Conservation (phyloP, 345 rosid genomes). For the Salix dunnii region DNA sequence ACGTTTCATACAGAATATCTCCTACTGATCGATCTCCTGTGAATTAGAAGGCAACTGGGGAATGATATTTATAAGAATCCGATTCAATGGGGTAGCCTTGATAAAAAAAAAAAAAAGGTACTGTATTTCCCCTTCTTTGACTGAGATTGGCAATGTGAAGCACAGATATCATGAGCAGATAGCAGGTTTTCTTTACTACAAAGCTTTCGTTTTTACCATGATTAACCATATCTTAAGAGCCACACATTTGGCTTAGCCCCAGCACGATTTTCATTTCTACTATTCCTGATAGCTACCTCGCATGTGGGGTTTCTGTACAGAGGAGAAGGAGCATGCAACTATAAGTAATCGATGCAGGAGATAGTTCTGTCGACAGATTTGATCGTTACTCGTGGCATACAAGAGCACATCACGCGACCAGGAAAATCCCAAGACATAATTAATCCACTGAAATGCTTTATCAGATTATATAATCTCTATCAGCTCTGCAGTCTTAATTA, state of each 20-base stretch:
- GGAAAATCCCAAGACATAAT: background rate
- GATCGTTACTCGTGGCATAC: background rate
- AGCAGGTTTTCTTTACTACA: background rate
- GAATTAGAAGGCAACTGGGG: background rate
- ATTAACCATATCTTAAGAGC: background rate
- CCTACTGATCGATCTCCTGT: background rate
- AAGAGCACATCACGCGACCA: background rate
- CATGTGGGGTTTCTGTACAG: background rate
- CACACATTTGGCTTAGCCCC: background rate
- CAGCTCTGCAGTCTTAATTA: background rate
- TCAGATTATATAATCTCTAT: background rate
- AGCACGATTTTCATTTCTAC: background rate
- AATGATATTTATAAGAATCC: conserved; percentile 19
- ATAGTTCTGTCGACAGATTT: background rate
- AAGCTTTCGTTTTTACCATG: background rate
- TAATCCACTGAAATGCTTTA: conserved; percentile 1
- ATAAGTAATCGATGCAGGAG: background rate
- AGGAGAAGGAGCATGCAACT: background rate
- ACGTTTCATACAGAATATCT: background rate
- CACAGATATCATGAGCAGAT: background rate
- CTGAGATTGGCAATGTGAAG: background rate
- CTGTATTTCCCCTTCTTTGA: conserved; percentile 1
- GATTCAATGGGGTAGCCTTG: conserved; percentile 31
- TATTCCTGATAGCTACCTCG: background rate
- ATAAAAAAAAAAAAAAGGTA: background rate